phyloP scores from a whole-genome alignment of 306 rosid species.

The Quercus parvula region DNA sequence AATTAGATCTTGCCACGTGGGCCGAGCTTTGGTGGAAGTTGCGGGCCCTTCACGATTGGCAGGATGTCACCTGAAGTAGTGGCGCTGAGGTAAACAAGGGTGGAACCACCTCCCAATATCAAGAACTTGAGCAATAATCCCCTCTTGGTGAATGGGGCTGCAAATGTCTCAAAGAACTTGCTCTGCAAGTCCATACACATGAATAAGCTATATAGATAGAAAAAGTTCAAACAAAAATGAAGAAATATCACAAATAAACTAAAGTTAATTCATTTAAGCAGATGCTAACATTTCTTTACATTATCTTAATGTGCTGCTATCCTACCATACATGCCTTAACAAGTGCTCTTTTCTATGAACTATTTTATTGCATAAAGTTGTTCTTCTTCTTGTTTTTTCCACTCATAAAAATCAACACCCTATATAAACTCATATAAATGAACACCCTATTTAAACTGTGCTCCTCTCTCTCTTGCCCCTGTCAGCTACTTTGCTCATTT shows the following conservation, averaged over 20 bases:
- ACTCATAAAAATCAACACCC: no score
- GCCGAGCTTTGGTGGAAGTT: conserved; percentile 87
- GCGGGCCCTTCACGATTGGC: conserved; percentile 97
- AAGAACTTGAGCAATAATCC: conserved; percentile 89
- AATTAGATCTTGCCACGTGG: conserved; percentile 94
- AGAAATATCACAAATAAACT: neutral
- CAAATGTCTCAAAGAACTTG: conserved; percentile 98
- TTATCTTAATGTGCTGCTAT: no score
- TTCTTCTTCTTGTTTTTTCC: no score
- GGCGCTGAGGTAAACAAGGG: conserved; percentile 80
- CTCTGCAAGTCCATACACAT: conserved; percentile 48
- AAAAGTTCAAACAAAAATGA: neutral
- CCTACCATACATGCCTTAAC: no score
- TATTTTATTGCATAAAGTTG: no score
- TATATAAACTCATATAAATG: no score
- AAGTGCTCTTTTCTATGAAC: no score
- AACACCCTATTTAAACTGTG: no score
- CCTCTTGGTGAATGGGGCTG: conserved; percentile 98
- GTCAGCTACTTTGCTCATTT: neutral
- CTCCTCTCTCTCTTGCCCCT: no score
- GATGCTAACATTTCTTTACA: neutral
- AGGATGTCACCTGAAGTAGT: conserved; percentile 78
- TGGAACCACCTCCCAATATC: conserved; percentile 85
- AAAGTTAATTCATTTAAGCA: neutral
- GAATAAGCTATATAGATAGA: neutral